Conservation (phyloP, 148 eudicot genomes). For the Arctostaphylos glauca region DNA sequence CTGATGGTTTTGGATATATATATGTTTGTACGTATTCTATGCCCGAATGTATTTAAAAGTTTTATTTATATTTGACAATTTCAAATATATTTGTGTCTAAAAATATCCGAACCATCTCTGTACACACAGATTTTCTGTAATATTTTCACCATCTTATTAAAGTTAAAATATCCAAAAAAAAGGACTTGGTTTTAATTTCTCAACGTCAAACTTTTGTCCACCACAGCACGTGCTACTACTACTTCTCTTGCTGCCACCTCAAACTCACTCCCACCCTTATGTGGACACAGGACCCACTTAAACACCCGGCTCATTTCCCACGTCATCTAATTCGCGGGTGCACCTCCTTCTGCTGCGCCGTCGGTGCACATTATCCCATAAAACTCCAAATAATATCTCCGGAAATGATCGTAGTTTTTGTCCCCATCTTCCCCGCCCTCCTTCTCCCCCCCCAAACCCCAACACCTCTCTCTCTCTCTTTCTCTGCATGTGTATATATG, state of each 20-base stretch:
- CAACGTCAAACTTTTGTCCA: neutral
- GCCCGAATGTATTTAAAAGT: too few relatives aligned
- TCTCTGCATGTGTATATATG: neutral
- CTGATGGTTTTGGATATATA: too few relatives aligned
- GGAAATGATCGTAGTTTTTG: neutral
- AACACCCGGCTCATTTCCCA: neutral
- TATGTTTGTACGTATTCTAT: too few relatives aligned
- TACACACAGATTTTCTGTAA: too few relatives aligned
- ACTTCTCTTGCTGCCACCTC: slow-evolving; percentile 1
- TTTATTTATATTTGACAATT: too few relatives aligned
- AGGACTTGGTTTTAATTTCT: too few relatives aligned
- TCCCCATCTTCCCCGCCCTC: neutral
- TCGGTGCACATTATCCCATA: slow-evolving; percentile 5
- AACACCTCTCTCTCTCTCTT: neutral
- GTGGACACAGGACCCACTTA: neutral
- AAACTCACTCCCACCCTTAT: neutral
- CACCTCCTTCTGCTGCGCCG: slow-evolving; percentile 4
- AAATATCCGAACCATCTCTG: too few relatives aligned
- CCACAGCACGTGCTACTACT: neutral
- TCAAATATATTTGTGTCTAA: too few relatives aligned
- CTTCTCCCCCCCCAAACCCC: neutral
- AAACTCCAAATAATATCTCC: slow-evolving; percentile 8
- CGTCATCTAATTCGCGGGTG: neutral
- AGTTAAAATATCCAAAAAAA: too few relatives aligned
- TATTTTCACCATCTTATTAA: too few relatives aligned